Conservation (phyloP, 1,139 yeast species). For the Wickerhamiella infanticola region DNA sequence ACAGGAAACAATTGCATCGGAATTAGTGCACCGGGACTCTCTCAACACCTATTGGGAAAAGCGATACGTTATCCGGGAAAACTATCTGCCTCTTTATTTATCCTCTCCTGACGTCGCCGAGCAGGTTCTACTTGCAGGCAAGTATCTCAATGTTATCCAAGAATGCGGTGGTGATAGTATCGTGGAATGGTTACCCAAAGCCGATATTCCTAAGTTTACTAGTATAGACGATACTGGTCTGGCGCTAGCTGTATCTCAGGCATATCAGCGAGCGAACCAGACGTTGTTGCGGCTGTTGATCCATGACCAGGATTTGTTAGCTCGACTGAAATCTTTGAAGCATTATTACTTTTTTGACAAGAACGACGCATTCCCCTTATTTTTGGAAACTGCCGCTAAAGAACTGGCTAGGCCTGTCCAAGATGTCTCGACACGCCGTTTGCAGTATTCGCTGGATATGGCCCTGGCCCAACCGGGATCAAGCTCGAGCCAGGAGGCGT, state of each 20-base stretch:
- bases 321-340: conserved; percentile 28
- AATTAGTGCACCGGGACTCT: conserved; percentile 31
- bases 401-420: conserved; percentile 30
- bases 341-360: conserved; percentile 44
- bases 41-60: conserved; percentile 76
- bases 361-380: conserved; percentile 34
- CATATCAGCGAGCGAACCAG: conserved; percentile 55
- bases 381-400: conserved; percentile 27
- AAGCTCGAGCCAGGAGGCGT: conserved; percentile 26
- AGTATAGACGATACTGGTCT: conserved; percentile 43
- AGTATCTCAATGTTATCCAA: conserved; percentile 58
- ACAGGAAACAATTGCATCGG: conserved; percentile 24
- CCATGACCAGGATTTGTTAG: conserved; percentile 42
- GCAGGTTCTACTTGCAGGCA: conserved; percentile 70
- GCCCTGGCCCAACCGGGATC: conserved; percentile 29
- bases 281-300: conserved; percentile 43
- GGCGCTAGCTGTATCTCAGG: conserved; percentile 41
- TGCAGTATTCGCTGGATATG: conserved; percentile 28
- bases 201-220: conserved; percentile 17
- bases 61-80: conserved; percentile 56
- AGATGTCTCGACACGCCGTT: conserved; percentile 26
- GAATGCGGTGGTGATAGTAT: conserved; percentile 34
- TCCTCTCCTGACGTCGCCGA: conserved; percentile 38
- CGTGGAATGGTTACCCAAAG: conserved; percentile 15
- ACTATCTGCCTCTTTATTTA: conserved; percentile 60